phyloP scores from a whole-genome alignment of 2,329 filamentous ascomycete genomes.

The Pestalotiopsis sp. region DNA sequence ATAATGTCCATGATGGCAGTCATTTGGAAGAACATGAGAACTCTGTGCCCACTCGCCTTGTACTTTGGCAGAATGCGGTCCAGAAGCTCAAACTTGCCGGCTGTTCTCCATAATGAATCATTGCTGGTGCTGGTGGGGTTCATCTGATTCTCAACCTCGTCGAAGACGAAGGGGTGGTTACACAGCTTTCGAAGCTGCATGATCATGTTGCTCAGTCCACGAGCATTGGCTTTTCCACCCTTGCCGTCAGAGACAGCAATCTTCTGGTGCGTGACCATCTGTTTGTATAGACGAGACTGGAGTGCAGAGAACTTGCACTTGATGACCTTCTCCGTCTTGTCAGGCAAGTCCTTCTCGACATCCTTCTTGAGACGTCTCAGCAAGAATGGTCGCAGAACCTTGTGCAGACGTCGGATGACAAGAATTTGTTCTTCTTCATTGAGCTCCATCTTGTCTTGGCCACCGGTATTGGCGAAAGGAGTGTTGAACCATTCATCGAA shows the following conservation, averaged over 20 bases:
- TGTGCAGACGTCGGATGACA: conserved; percentile 96
- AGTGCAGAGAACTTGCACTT: conserved; percentile 98
- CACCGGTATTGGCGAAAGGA: conserved; percentile 96
- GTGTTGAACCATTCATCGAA: conserved; percentile 99
- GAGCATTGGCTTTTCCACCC: conserved; percentile 90
- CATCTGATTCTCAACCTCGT: conserved; percentile 97
- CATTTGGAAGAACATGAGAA: conserved; percentile 99
- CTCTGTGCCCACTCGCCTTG: conserved; percentile 84
- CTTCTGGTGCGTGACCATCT: conserved; percentile 94
- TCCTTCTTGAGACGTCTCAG: conserved; percentile 99
- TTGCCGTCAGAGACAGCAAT: conserved; percentile 94
- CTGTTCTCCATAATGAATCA: conserved; percentile 90
- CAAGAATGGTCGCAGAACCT: conserved; percentile 95
- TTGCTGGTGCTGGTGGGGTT: conserved; percentile 88
- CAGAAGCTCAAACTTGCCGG: conserved; percentile 95
- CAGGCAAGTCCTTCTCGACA: conserved; percentile 96
- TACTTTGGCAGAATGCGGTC: conserved; percentile 95
- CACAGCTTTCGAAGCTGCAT: conserved; percentile 99
- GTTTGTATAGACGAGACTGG: conserved; percentile 93
- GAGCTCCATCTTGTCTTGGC: conserved; percentile 98
- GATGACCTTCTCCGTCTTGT: conserved; percentile 99
- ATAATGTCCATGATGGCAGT: conserved; percentile 99
- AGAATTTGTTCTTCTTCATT: conserved; percentile 99
- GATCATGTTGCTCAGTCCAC: conserved; percentile 98
- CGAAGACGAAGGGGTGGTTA: conserved; percentile 98